Evolutionary conservation across 2,329 filamentous ascomycete species (phyloP).

Genomic region (Talaromyces sp.): DNA sequence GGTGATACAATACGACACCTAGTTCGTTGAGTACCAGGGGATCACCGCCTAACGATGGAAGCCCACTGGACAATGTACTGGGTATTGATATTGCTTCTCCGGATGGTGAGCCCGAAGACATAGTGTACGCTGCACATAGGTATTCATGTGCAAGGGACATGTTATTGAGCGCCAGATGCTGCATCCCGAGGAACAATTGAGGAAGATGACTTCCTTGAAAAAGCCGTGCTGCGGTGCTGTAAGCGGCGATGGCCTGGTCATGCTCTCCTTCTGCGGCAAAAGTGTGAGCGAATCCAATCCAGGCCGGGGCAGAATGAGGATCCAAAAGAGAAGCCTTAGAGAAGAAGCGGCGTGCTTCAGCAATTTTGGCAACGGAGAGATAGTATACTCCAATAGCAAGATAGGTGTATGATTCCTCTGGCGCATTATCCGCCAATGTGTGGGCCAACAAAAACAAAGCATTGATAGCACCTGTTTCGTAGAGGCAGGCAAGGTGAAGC

Average conservation of each 20-base stretch:
- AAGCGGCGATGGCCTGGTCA: conserved; percentile 95
- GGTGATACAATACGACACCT: conserved; percentile 92
- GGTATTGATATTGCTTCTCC: conserved; percentile 24
- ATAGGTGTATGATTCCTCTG: conserved; percentile 87
- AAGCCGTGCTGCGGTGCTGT: conserved; percentile 87
- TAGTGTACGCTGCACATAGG: conserved; percentile 76
- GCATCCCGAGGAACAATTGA: conserved; percentile 95
- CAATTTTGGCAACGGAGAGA: conserved; percentile 79
- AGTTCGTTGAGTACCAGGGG: conserved; percentile 92
- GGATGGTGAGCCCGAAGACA: conserved; percentile 40
- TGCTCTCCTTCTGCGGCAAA: conserved; percentile 97
- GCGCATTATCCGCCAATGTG: conserved; percentile 85
- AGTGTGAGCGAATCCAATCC: conserved; percentile 98
- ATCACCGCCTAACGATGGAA: conserved; percentile 49
- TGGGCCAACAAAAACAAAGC: conserved; percentile 87
- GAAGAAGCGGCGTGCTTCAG: conserved; percentile 92
- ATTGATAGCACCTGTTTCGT: conserved; percentile 82
- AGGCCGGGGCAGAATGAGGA: conserved; percentile 91
- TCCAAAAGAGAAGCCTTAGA: conserved; percentile 98
- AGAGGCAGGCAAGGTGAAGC: conserved; percentile 83
- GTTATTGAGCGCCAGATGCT: conserved; percentile 93
- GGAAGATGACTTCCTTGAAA: conserved; percentile 97
- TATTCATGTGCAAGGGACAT: conserved; percentile 93
- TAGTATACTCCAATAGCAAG: conserved; percentile 95
- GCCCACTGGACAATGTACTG: conserved; percentile 18